Conservation (phyloP, 2,329 filamentous ascomycete genomes). For the Clonostachys chloroleuca region DNA sequence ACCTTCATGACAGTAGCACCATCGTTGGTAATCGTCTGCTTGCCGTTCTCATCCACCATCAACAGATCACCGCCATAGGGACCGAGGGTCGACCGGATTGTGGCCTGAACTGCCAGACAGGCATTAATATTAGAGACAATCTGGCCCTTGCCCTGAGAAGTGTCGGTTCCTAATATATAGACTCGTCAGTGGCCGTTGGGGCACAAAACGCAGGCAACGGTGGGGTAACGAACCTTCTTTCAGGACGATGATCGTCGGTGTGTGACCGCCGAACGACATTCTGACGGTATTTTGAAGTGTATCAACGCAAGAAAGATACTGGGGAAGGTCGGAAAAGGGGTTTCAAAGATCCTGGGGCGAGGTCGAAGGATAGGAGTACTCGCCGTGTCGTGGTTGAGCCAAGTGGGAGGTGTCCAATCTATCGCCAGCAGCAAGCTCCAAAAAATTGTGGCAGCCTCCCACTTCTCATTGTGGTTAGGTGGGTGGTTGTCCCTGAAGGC, state of each 20-base stretch:
- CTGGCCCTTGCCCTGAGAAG: slow-evolving; percentile 95
- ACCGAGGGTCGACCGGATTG: slow-evolving; percentile 91
- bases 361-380: slow-evolving; percentile 5
- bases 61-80: slow-evolving; percentile 96
- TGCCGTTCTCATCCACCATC: slow-evolving; percentile 92
- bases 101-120: slow-evolving; percentile 90
- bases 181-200: slow-evolving; percentile 7
- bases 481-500: no score
- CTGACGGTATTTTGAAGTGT: slow-evolving; percentile 15
- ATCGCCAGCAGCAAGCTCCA: slow-evolving; percentile 28
- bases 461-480: slow-evolving; percentile 9
- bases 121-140: slow-evolving; percentile 98
- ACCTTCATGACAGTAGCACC: slow-evolving; percentile 99
- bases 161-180: slow-evolving; percentile 72
- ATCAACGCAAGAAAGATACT: background rate
- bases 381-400: background rate
- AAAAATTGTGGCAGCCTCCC: slow-evolving; percentile 46
- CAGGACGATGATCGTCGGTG: slow-evolving; percentile 95
- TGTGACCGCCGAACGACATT: slow-evolving; percentile 97
- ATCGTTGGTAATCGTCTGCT: slow-evolving; percentile 97
- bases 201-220: slow-evolving; percentile 16
- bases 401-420: no score
- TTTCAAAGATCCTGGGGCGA: slow-evolving; percentile 2
- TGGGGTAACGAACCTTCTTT: slow-evolving; percentile 76
- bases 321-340: slow-evolving; percentile 1